Base-by-base conservation (phyloP, 2,329 filamentous ascomycete genomes). In the Orbilia brochopaga region DNA sequence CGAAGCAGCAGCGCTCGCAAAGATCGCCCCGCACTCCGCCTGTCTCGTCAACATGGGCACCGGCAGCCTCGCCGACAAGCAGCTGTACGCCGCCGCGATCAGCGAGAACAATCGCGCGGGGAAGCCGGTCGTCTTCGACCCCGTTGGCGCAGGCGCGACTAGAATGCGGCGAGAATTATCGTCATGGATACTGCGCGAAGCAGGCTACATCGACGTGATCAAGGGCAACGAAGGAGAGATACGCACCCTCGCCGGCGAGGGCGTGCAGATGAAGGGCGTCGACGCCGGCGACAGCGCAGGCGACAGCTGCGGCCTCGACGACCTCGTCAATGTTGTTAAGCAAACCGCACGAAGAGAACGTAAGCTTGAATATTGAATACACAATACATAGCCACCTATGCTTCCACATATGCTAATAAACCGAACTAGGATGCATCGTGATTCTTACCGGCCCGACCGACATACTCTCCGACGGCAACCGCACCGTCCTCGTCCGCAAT, bases 201-300 rank as follows among this genome's bases (percentile, higher is more conserved):
- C 55, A 17, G 92, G 91, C 42, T 90, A 90, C 79, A 90, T 96
- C 76, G 87, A 91, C 79, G 83, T 97, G 46, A 92, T 97, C 80
- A 97, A 97, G 79, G 93, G 93, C 54, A 97, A 97, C 80, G 91
- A 95, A 78, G 87, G 89, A 60, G 94, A 97, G 79, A 92, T 97
- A 73, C 83, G 85, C 53, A 87, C 90, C 1, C 87, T 93, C 0
- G 85, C 84, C 42, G 89, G 88, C 46, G 82, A 84, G 48, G 80
- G 78, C 23, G 80, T 82, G 1, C 85, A 87, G 74, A 93, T 97
- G 80, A 87, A 88, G 48, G 93, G 93, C 54, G 93, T 97, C 10
- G 93, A 97, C 80, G 91, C 73, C 2, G 67, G 48, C 24, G 61
- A 88, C 73, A 85, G 85, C 2, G 21, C 21, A 40, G 86, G 86